Evolutionary conservation across 2,329 filamentous ascomycete species (phyloP).

Genomic region (Colletotrichum camelliae): DNA sequence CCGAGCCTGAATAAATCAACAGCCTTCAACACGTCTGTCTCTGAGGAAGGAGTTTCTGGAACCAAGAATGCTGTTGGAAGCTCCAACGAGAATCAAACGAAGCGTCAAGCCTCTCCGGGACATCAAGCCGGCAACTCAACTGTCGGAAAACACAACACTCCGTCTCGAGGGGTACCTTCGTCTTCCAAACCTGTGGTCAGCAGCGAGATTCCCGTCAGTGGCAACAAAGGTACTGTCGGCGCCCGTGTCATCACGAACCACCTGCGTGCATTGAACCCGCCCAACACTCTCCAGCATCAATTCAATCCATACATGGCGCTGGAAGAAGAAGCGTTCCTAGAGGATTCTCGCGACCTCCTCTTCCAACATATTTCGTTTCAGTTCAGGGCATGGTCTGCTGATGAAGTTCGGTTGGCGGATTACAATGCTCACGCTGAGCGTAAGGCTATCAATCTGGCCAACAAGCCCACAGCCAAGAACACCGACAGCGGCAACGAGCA

Average conservation of each 20-base stretch:
- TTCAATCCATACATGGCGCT: neutral
- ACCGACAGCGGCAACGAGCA: too few species aligned
- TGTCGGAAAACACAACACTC: neutral
- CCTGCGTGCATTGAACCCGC: fast-evolving
- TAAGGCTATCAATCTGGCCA: too few species aligned
- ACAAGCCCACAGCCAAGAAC: too few species aligned
- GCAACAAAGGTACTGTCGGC: neutral
- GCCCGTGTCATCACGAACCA: neutral
- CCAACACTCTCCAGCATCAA: neutral
- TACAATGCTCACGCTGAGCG: too few species aligned
- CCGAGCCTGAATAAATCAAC: neutral
- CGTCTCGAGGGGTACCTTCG: neutral
- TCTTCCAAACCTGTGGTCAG: neutral
- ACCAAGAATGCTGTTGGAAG: neutral
- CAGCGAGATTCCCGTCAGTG: neutral
- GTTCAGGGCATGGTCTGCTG: too few species aligned
- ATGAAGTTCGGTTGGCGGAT: too few species aligned
- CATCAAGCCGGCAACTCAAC: neutral
- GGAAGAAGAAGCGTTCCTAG: neutral
- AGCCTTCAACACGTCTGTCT: neutral
- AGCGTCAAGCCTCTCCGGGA: neutral
- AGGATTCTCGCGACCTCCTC: neutral
- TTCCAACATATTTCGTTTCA: too few species aligned
- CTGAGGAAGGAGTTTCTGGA: neutral
- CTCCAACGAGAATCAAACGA: neutral